Conservation (phyloP, 2,329 filamentous ascomycete genomes). For the Epicoccum nigrum region DNA sequence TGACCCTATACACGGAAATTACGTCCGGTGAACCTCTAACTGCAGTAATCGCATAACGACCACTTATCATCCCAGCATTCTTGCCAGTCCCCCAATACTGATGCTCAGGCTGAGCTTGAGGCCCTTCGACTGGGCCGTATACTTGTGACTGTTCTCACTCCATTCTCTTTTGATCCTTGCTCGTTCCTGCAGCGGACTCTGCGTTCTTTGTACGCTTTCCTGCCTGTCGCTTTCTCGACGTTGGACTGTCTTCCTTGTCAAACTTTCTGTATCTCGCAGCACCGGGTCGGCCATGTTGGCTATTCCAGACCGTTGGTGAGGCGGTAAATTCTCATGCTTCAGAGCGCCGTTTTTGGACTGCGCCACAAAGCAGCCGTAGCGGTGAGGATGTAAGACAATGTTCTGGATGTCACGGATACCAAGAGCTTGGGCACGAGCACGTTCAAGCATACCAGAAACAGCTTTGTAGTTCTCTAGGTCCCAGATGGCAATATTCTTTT, state of each 20-base stretch:
- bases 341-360: conserved; percentile 33
- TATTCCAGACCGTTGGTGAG: conserved; percentile 27
- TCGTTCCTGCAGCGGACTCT: conserved; percentile 28
- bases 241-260: conserved; percentile 6
- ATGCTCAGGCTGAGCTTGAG: conserved; percentile 41
- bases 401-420: conserved; percentile 29
- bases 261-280: conserved; percentile 22
- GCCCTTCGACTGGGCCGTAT: conserved; percentile 33
- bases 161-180: conserved; percentile 35
- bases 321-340: conserved; percentile 35
- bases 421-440: conserved; percentile 19
- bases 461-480: conserved; percentile 33
- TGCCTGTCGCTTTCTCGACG: conserved; percentile 5
- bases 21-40: too few species aligned
- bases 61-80: conserved; percentile 28
- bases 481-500: conserved; percentile 39
- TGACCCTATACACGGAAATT: too few species aligned
- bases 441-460: conserved; percentile 27
- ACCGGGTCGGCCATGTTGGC: conserved; percentile 29
- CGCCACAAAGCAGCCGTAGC: conserved; percentile 39
- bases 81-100: conserved; percentile 32
- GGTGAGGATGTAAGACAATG: conserved; percentile 39
- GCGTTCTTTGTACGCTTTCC: conserved; percentile 11
- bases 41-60: too few species aligned
- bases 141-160: conserved; percentile 32